Evolutionary conservation across 2,329 filamentous ascomycete genomes (phyloP).

Genomic region (Colletotrichum somersetense): DNA sequence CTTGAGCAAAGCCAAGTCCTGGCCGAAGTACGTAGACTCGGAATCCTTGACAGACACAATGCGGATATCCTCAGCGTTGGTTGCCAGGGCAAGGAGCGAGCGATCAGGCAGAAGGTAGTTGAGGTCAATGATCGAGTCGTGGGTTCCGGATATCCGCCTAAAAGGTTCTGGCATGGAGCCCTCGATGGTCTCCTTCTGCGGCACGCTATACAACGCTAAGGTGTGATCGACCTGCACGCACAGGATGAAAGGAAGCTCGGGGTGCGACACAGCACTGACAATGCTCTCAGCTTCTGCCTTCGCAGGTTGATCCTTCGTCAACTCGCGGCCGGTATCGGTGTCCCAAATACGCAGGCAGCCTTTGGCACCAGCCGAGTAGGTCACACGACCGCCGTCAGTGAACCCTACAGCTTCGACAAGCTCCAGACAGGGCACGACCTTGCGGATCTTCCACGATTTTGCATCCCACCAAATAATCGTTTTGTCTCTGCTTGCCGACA

Average conservation of each 20-base stretch:
- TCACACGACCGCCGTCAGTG: constrained; percentile 75
- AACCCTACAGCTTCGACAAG: constrained; percentile 88
- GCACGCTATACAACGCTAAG: constrained; percentile 76
- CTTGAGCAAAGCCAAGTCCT: constrained; percentile 86
- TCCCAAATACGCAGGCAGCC: constrained; percentile 89
- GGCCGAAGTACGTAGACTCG: constrained; percentile 78
- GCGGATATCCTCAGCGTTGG: constrained; percentile 93
- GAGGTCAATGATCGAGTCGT: constrained; percentile 97
- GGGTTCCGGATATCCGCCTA: constrained; percentile 91
- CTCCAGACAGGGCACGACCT: constrained; percentile 87
- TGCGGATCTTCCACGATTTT: constrained; percentile 83
- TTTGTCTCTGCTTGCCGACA: constrained; percentile 92
- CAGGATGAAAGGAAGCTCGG: constrained; percentile 77
- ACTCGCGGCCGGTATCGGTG: constrained; percentile 79
- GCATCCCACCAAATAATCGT: constrained; percentile 94
- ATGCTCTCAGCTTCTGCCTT: constrained; percentile 76
- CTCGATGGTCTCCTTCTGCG: constrained; percentile 52
- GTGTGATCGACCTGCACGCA: constrained; percentile 93
- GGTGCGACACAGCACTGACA: constrained; percentile 76
- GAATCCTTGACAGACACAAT: constrained; percentile 78
- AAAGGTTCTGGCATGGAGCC: constrained; percentile 61
- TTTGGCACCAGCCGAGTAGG: constrained; percentile 88
- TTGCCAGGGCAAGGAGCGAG: constrained; percentile 88
- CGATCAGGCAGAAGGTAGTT: constrained; percentile 85
- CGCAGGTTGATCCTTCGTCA: constrained; percentile 78